Evolutionary conservation across 1,139 yeast species (phyloP).

Genomic region (Pichia kudriavzevii): DNA sequence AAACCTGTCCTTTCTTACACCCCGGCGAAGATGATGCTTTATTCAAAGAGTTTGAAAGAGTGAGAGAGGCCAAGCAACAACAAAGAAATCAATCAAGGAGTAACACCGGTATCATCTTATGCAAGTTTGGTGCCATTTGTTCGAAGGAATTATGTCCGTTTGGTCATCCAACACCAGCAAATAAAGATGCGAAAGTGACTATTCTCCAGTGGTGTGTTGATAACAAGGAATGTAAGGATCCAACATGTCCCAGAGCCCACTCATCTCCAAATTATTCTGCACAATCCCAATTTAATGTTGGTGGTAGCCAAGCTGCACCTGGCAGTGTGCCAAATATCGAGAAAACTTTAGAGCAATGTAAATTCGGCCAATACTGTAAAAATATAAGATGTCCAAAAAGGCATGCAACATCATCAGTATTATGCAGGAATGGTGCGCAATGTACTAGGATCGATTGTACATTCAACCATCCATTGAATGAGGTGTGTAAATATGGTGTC

Average conservation of each 20-base stretch:
- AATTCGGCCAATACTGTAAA: slow-evolving; percentile 67
- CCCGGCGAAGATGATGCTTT: slow-evolving; percentile 76
- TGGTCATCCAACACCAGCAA: slow-evolving; percentile 89
- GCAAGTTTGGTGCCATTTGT: slow-evolving; percentile 73
- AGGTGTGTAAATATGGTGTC: slow-evolving; percentile 72
- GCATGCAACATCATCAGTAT: slow-evolving; percentile 65
- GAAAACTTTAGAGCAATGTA: slow-evolving; percentile 69
- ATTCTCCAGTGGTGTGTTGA: slow-evolving; percentile 70
- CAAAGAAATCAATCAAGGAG: slow-evolving; percentile 19
- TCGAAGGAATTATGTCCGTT: slow-evolving; percentile 73
- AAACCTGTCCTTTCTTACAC: slow-evolving; percentile 76
- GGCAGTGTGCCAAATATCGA: slow-evolving; percentile 19
- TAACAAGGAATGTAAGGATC: slow-evolving; percentile 57
- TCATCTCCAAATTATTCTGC: slow-evolving; percentile 56
- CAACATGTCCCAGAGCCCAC: slow-evolving; percentile 65
- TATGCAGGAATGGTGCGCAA: slow-evolving; percentile 74
- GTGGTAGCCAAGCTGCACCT: neutral
- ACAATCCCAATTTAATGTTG: neutral
- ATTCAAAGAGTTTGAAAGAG: slow-evolving; percentile 56
- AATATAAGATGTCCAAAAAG: slow-evolving; percentile 74
- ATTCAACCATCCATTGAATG: slow-evolving; percentile 72
- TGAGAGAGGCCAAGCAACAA: slow-evolving; percentile 37
- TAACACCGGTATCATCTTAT: slow-evolving; percentile 44
- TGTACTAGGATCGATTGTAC: slow-evolving; percentile 77
- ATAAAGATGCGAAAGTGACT: slow-evolving; percentile 60